phyloP scores from a whole-genome alignment of 805 yeast species.

The Pichia kluyveri region DNA sequence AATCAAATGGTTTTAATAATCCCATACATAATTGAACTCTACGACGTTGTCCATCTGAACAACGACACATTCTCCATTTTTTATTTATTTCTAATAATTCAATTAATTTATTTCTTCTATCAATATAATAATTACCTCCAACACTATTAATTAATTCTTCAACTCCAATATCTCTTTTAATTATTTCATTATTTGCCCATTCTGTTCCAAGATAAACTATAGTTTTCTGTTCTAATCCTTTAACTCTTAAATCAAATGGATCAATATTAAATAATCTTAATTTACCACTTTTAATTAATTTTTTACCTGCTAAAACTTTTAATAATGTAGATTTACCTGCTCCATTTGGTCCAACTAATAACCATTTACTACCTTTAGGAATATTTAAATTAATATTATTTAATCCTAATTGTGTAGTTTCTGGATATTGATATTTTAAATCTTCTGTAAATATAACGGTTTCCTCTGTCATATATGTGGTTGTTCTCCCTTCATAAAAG shows the following conservation, averaged over 20 bases:
- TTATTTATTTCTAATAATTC: conserved; percentile 78
- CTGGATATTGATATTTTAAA: conserved; percentile 62
- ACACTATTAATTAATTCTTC: conserved; percentile 66
- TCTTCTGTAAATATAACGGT: conserved; percentile 49
- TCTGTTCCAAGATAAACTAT: conserved; percentile 87
- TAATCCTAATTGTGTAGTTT: conserved; percentile 53
- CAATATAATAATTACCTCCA: conserved; percentile 66
- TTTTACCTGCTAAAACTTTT: conserved; percentile 83
- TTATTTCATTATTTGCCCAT: conserved; percentile 91
- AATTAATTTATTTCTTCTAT: conserved; percentile 68
- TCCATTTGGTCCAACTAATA: conserved; percentile 90
- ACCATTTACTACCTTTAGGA: conserved; percentile 64
- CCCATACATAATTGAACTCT: conserved; percentile 95
- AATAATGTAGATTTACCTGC: conserved; percentile 93
- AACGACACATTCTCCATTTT: conserved; percentile 84
- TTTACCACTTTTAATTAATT: conserved; percentile 65
- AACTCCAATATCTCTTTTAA: conserved; percentile 87
- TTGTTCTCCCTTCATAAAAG: no score
- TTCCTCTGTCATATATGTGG: background rate
- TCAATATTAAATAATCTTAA: conserved; percentile 74
- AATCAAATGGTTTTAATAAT: conserved; percentile 79
- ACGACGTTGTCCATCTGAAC: conserved; percentile 92
- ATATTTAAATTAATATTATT: conserved; percentile 52
- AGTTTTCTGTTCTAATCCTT: conserved; percentile 5
- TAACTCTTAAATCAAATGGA: conserved; percentile 47